Evolutionary conservation across 2,329 filamentous ascomycete species (phyloP).

Genomic region (Lasiodiplodia citricola): DNA sequence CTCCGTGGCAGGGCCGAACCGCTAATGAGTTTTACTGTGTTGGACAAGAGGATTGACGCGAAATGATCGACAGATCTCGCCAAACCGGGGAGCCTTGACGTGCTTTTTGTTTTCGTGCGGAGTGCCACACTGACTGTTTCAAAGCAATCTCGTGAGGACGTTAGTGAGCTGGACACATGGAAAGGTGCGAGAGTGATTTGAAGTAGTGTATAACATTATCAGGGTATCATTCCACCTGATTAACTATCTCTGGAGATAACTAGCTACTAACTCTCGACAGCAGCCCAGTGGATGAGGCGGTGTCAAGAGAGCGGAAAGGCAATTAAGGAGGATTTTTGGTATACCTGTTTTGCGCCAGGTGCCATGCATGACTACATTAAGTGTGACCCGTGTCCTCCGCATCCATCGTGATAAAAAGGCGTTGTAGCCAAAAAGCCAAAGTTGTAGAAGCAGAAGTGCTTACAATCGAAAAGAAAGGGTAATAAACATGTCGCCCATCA

Average conservation of each 20-base stretch:
- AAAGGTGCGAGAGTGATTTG: background rate
- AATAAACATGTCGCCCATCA: conserved; percentile 1
- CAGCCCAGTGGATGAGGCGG: background rate
- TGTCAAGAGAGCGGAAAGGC: background rate
- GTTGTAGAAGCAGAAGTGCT: conserved; percentile 1
- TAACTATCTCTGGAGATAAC: conserved; percentile 11
- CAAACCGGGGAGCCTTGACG: background rate
- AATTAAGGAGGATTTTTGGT: conserved; percentile 21
- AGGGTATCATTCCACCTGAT: conserved; percentile 24
- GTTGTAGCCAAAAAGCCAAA: conserved; percentile 5
- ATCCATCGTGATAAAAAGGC: conserved; percentile 17
- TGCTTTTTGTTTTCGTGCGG: background rate
- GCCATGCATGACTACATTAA: conserved; percentile 24
- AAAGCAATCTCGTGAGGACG: background rate
- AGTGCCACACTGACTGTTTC: background rate
- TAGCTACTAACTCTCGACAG: conserved; percentile 7
- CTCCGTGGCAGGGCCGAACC: conserved; percentile 20
- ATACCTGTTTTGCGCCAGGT: conserved; percentile 23
- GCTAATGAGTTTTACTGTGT: conserved; percentile 1
- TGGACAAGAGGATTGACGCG: conserved; percentile 13
- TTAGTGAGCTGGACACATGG: background rate
- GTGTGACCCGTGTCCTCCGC: conserved; percentile 16
- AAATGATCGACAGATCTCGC: conserved; percentile 13
- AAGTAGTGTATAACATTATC: conserved; percentile 2
- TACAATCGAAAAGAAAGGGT: conserved; percentile 12